phyloP scores from a whole-genome alignment of 179 eudicot genomes.

The Silene vulgaris region DNA sequence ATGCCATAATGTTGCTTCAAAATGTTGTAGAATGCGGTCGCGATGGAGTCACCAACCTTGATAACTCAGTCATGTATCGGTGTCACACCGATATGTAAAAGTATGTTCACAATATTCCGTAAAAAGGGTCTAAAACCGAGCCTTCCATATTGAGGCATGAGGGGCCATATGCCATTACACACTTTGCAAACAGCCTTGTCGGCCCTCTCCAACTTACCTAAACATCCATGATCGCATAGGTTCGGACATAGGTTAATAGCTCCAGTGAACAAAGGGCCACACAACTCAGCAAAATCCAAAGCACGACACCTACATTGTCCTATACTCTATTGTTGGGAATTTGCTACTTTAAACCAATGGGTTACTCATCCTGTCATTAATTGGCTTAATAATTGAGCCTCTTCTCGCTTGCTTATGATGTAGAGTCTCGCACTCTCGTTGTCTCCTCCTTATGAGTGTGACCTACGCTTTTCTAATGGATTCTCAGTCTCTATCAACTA shows the following conservation, averaged over 20 bases:
- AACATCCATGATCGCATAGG: background rate
- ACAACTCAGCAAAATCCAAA: background rate
- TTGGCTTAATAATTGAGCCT: too few relatives aligned
- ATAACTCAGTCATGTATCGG: too few relatives aligned
- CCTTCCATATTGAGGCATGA: background rate
- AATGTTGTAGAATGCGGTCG: too few relatives aligned
- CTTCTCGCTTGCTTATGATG: too few relatives aligned
- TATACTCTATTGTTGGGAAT: background rate
- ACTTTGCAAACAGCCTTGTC: background rate
- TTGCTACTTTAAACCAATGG: too few relatives aligned
- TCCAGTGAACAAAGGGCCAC: background rate
- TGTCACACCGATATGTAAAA: too few relatives aligned
- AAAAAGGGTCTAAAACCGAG: background rate
- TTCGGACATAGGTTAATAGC: background rate
- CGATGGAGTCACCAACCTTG: too few relatives aligned
- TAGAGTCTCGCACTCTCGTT: too few relatives aligned
- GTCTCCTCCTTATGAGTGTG: too few relatives aligned
- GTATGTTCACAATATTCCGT: background rate
- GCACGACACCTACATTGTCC: background rate
- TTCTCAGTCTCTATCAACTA: background rate
- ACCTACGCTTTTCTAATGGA: background rate
- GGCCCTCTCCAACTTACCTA: constrained; percentile 6
- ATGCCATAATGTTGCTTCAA: too few relatives aligned
- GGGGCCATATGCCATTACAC: background rate
- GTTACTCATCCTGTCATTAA: too few relatives aligned